Conservation (phyloP, 192 early-diverging fungal species). For the Rhizophagus prolifer region DNA sequence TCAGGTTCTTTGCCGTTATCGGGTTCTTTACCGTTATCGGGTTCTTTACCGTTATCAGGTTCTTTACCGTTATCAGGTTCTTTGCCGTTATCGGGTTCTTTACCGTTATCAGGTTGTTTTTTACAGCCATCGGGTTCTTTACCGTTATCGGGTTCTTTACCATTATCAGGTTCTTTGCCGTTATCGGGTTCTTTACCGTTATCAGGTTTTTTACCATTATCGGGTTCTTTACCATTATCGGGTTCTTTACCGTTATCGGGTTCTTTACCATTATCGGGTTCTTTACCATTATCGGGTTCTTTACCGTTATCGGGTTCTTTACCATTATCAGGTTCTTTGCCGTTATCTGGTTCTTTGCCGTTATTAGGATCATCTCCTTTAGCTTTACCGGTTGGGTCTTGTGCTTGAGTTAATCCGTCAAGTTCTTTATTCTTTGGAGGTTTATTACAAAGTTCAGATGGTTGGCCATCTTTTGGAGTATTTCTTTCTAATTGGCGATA, state of each 20-base stretch:
- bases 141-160: not conserved
- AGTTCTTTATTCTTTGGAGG: constrained; percentile 1
- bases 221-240: no score
- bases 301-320: no score
- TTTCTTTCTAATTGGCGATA: constrained; percentile 23
- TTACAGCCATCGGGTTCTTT: no score
- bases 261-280: not conserved
- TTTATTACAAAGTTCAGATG: not conserved
- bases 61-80: no score
- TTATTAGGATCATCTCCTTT: not conserved
- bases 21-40: not conserved
- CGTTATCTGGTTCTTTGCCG: not conserved
- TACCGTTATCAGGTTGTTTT: no score
- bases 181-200: not conserved
- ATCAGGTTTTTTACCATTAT: not conserved
- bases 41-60: not conserved
- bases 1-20: not conserved
- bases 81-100: not conserved
- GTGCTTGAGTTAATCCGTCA: constrained; percentile 7
- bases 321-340: no score
- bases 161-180: not conserved
- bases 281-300: not conserved
- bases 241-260: not conserved
- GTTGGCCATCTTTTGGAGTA: not conserved
- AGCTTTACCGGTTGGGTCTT: constrained; percentile 19